These are phyloP conservation scores for Fusarium sp. DNA, from an alignment of 2,329 filamentous ascomycete species.

Conservation along the genomic window DNA sequence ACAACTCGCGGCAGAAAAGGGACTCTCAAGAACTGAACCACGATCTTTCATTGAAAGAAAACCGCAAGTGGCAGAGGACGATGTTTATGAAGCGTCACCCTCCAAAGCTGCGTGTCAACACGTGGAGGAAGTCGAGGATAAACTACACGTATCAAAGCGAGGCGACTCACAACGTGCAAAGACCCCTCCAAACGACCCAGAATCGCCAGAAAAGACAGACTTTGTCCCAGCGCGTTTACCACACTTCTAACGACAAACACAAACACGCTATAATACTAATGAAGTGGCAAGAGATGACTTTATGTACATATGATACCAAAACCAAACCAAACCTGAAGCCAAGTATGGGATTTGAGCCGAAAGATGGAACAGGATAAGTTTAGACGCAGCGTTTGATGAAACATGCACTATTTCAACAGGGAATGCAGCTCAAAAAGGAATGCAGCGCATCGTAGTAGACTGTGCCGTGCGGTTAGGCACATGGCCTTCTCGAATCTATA, in stretches of 20 bases:
- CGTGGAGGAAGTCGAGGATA: slow-evolving; percentile 14
- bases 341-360: slow-evolving; percentile 21
- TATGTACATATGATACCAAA: slow-evolving; percentile 45
- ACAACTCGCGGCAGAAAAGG: slow-evolving; percentile 62
- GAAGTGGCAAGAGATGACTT: slow-evolving; percentile 26
- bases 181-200: slow-evolving; percentile 12
- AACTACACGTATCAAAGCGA: slow-evolving; percentile 2
- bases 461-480: slow-evolving; percentile 5
- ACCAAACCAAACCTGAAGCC: slow-evolving; percentile 26
- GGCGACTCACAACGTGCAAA: slow-evolving; percentile 42
- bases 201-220: slow-evolving; percentile 36
- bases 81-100: slow-evolving; percentile 39
- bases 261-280: slow-evolving; percentile 34
- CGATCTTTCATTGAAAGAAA: slow-evolving; percentile 38
- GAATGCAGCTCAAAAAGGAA: not conserved
- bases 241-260: slow-evolving; percentile 58
- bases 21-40: slow-evolving; percentile 41
- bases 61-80: slow-evolving; percentile 50
- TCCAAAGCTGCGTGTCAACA: slow-evolving; percentile 25
- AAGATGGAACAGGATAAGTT: slow-evolving; percentile 11
- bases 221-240: slow-evolving; percentile 71
- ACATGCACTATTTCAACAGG: not conserved
- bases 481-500: slow-evolving; percentile 42
- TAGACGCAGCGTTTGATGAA: slow-evolving; percentile 14
- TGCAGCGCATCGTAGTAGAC: not conserved